A percentile compares a stretch with the other conserved stretches of the same genome.
Conservation (phyloP, 208 protist species). For the Trichomonas tenax region DNA sequence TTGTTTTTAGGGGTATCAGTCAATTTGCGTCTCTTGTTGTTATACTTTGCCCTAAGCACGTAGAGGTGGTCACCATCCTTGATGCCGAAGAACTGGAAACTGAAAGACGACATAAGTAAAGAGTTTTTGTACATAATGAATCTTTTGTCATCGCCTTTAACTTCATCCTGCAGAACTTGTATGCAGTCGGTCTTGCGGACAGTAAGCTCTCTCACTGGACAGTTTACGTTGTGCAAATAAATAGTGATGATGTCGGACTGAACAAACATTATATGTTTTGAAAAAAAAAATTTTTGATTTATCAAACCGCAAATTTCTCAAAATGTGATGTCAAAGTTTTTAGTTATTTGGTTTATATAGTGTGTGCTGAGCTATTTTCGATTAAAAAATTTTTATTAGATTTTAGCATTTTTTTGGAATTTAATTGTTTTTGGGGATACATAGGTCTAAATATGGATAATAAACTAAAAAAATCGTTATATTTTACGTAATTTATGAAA, state of each 20-base stretch:
- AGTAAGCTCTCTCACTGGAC: background rate
- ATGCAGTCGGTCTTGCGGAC: background rate
- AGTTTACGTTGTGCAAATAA: background rate
- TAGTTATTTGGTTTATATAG: background rate
- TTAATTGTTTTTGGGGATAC: too few species aligned
- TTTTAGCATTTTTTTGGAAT: too few species aligned
- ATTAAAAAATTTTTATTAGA: too few species aligned
- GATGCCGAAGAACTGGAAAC: background rate
- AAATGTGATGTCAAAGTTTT: background rate
- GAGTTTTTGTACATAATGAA: background rate
- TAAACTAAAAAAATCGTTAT: too few species aligned
- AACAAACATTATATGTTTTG: background rate
- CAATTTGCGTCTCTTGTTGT: background rate
- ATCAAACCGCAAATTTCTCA: background rate
- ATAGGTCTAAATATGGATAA: too few species aligned
- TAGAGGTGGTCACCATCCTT: background rate
- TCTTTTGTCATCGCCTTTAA: background rate
- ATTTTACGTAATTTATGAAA: too few species aligned
- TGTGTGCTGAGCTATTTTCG: too few species aligned
- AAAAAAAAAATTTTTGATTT: background rate
- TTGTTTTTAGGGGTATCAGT: background rate
- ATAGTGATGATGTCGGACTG: background rate
- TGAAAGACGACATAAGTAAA: background rate
- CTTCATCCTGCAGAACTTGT: background rate
- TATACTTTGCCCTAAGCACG: background rate